Base-by-base conservation (phyloP, 768 basidiomycete species). In the Arthromyces matolae region DNA sequence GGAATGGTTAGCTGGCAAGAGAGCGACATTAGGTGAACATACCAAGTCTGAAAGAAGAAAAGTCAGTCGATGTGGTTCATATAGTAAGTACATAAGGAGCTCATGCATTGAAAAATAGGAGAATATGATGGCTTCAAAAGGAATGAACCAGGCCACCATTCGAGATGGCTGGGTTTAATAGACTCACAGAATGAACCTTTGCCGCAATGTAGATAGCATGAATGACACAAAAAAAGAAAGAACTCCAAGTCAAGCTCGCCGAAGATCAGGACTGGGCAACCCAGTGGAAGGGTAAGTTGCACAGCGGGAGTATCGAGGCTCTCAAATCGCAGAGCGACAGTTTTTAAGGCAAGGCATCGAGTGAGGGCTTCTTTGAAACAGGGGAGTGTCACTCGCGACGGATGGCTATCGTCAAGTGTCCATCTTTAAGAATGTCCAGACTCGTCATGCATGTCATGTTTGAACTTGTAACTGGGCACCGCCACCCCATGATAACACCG, bases 111-210 rank as follows among this genome's bases (percentile, higher is more conserved):
- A 5, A 6, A 14, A 19, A 38, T 16, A 22, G n/a, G n/a, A n/a
- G n/a, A n/a, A n/a, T n/a, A n/a, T n/a, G n/a, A n/a, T n/a, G n/a
- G 18, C 20, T 40, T 22, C 23, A 36, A 43, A 22, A 32, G 31
- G 23, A 22, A 29, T 37, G 46, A 24, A 12, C 25, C 45, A 23
- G 31, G 13, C 12, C n/a, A 1, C 6, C 8, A 10, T 32, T 42
- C 13, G 28, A 22, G 31, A 8, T 14, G 14, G 19, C 6, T 7
- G 20, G 5, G 18, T 22, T 31, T 9, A 13, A 19, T 23, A 23
- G 20, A 49, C 48, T 49, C 34, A 49, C 48, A 49, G n/a, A n/a
- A 43, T 14, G 16, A 33, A 18, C 18, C 41, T n/a, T n/a, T n/a
- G n/a, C n/a, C 35, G 29, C 44, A 41, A 33, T 44, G n/a, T 5